Evolutionary conservation across 768 basidiomycete genomes (phyloP).

Genomic region (Trametes cubensis): DNA sequence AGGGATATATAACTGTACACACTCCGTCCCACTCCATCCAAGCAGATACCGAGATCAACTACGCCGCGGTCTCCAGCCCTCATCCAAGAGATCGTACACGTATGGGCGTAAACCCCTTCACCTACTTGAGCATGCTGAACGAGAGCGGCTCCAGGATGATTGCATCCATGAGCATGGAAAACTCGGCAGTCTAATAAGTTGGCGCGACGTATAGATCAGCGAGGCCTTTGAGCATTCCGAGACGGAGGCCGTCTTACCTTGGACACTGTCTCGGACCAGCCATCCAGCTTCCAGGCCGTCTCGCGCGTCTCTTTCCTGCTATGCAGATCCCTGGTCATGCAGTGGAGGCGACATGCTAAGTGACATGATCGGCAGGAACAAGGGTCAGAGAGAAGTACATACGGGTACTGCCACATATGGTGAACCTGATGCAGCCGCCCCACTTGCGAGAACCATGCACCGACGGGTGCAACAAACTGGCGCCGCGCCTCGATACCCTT

Average conservation of each 20-base stretch:
- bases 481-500: slow-evolving; percentile 92
- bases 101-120: neutral
- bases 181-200: slow-evolving; percentile 76
- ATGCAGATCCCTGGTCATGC: slow-evolving; percentile 60
- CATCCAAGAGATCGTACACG: no score
- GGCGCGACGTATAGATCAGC: neutral
- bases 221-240: no score
- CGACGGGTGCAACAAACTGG: slow-evolving; percentile 82
- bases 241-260: slow-evolving; percentile 54
- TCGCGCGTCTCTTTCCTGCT: slow-evolving; percentile 83
- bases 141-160: slow-evolving; percentile 78
- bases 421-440: slow-evolving; percentile 87
- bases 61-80: neutral
- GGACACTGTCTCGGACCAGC: slow-evolving; percentile 93
- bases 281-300: slow-evolving; percentile 91
- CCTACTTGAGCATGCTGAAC: slow-evolving; percentile 82
- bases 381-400: slow-evolving; percentile 22
- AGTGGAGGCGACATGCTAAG: slow-evolving; percentile 18
- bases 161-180: slow-evolving; percentile 85
- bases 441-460: slow-evolving; percentile 91
- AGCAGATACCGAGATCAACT: neutral
- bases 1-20: slow-evolving; percentile 16
- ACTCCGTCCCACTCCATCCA: slow-evolving; percentile 10
- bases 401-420: slow-evolving; percentile 98
- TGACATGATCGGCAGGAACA: slow-evolving; percentile 10